phyloP scores from a whole-genome alignment of 192 early-diverging fungal genomes.

The Backusella australiensis region DNA sequence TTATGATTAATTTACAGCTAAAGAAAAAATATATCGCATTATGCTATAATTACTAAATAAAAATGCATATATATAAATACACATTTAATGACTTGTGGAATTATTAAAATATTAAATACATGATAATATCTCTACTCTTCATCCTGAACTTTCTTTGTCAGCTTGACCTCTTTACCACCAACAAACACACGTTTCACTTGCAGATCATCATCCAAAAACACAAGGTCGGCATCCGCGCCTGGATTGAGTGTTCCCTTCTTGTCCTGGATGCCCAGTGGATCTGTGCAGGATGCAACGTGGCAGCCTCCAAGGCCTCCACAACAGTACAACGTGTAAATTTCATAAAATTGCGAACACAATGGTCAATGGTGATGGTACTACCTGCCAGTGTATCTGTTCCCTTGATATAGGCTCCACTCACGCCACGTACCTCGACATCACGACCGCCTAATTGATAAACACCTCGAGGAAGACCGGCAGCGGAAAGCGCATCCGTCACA shows the following conservation, averaged over 20 bases:
- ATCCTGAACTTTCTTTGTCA: constrained; percentile 24
- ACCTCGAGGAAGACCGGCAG: constrained; percentile 68
- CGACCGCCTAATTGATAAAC: constrained; percentile 57
- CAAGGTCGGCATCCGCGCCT: constrained; percentile 76
- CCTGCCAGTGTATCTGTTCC: constrained; percentile 78
- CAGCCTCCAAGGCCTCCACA: constrained; percentile 79
- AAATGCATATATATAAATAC: too few species aligned
- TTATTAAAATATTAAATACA: too few species aligned
- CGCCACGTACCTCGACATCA: constrained; percentile 24
- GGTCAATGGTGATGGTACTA: constrained; percentile 62
- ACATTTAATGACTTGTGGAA: too few species aligned
- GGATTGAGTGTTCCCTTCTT: constrained; percentile 69
- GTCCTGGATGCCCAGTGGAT: constrained; percentile 67
- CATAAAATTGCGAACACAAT: constrained; percentile 76
- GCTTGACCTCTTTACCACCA: constrained; percentile 55
- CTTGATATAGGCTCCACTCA: constrained; percentile 66
- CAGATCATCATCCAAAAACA: constrained; percentile 68
- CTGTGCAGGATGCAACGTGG: constrained; percentile 75
- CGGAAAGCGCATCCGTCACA: constrained; percentile 81
- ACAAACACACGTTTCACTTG: constrained; percentile 71
- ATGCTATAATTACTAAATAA: too few species aligned
- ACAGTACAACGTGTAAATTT: constrained; percentile 72
- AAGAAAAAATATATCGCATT: too few species aligned
- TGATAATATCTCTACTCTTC: constrained; percentile 14
- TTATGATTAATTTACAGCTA: too few species aligned